These are phyloP conservation scores for Penicillium robsamsonii DNA, from an alignment of 495 filamentous ascomycete species.

Conservation along the genomic window DNA sequence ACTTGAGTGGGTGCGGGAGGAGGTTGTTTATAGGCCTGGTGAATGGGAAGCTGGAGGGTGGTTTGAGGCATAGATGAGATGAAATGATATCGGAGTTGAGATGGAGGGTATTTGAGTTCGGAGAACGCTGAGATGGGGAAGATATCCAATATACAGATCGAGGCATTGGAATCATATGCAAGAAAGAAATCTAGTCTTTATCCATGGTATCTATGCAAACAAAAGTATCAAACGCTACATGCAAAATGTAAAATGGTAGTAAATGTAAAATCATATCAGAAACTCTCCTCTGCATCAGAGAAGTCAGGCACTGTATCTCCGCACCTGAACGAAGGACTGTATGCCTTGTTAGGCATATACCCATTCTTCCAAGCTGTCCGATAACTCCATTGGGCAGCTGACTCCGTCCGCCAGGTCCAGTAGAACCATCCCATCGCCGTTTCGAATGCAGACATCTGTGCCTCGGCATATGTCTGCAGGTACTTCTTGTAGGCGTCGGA, in stretches of 20 bases:
- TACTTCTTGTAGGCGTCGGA: constrained; percentile 77
- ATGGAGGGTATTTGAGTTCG: neutral
- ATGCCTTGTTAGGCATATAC: constrained; percentile 78
- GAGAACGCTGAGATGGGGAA: neutral
- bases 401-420: constrained; percentile 88
- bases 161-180: constrained; percentile 3
- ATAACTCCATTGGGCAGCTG: constrained; percentile 90
- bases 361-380: constrained; percentile 79
- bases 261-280: constrained; percentile 42
- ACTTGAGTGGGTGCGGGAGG: constrained; percentile 43
- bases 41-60: constrained; percentile 74
- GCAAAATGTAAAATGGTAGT: neutral
- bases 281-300: constrained; percentile 63
- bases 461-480: constrained; percentile 85
- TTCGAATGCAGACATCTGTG: constrained; percentile 92
- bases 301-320: constrained; percentile 67
- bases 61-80: constrained; percentile 43
- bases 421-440: constrained; percentile 96
- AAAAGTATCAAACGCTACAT: constrained; percentile 5
- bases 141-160: neutral
- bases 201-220: constrained; percentile 10
- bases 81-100: neutral
- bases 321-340: constrained; percentile 74
- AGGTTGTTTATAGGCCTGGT: constrained; percentile 57
- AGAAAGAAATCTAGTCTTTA: neutral